Evolutionary conservation across 805 yeast genomes (phyloP), one percentile per base, ranked within the genome.

Genomic region (Lachancea dasiensis): DNA sequence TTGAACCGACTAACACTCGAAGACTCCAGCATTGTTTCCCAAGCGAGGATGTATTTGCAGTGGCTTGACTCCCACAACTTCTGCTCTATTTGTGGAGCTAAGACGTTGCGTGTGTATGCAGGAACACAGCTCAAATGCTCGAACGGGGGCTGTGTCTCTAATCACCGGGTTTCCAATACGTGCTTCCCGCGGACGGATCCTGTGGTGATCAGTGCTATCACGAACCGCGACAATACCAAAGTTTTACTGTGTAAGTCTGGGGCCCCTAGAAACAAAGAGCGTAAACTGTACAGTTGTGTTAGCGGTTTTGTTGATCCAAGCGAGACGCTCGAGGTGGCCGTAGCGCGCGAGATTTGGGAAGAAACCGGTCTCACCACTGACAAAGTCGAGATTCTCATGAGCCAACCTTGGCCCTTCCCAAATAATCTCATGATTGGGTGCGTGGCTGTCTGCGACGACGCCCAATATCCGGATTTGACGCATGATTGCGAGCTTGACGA

Each of bases 391-490:
- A 70, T 90, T 37, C 62, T 81, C 16, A 68, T 77, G 50, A 75
- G 92, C 9, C 97, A 90, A 63, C 97, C 98, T 3, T 90, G 98
- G 98, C 98, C 98, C 13, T 90, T 79, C 60, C 97, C 97, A 1
- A 87, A 86, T 0, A 86, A 81, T 56, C 62, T 90, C 50, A 90
- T 90, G 97, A 73, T 90, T 48, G 97, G 97, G 7, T 89, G 97
- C 59, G 58, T 87, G 38, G 96, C 78, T 1, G 61, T 73, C 23
- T 92, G 86, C n/a, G 81, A 81, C 1, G 58, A 51, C 4, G 78
- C 79, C 50, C 90, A 82, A 51, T 54, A 53, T 7, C 79, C 89
- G 46, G 67, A 79, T 51, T 66, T 86, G 36, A 84, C 79, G 10
- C 86, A 86, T 56, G 98, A 90, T 58, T 77, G 84, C 21, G 98